phyloP scores from a whole-genome alignment of 2,329 filamentous ascomycete species.

The Proliferodiscus dingleyae region DNA sequence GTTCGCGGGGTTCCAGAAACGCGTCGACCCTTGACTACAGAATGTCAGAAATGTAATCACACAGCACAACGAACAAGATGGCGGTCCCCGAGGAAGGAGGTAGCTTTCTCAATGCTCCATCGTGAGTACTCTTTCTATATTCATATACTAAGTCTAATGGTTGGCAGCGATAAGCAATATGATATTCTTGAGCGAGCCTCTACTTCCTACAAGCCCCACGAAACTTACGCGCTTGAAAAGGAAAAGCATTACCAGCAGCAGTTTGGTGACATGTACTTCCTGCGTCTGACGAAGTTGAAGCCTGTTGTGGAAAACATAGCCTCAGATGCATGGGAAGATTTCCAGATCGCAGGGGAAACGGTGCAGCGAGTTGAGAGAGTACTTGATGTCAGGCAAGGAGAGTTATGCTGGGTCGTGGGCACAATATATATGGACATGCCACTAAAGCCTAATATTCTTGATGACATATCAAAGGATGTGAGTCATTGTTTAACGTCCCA shows the following conservation, averaged over 20 bases:
- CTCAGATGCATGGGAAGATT: conserved; percentile 68
- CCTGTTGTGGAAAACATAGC: conserved; percentile 74
- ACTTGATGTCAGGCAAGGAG: conserved; percentile 89
- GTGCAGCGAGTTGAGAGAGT: conserved; percentile 79
- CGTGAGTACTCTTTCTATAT: conserved; percentile 35
- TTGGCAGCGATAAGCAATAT: conserved; percentile 18
- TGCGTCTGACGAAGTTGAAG: conserved; percentile 83
- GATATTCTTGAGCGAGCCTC: conserved; percentile 45
- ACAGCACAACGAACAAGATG: conserved; percentile 15
- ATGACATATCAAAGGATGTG: conserved; percentile 91
- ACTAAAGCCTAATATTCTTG: conserved; percentile 90
- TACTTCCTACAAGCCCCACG: conserved; percentile 67
- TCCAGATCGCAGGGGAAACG: conserved; percentile 70
- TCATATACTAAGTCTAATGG: conserved; percentile 4
- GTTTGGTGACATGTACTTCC: conserved; percentile 96
- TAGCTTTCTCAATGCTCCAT: conserved; percentile 44
- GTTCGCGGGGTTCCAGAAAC: neutral
- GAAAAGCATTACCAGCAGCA: conserved; percentile 83
- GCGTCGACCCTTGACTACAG: neutral
- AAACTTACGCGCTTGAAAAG: conserved; percentile 68
- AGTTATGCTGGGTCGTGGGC: conserved; percentile 91
- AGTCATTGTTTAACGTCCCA: too few species aligned
- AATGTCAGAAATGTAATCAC: neutral
- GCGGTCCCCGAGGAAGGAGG: conserved; percentile 22
- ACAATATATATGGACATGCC: conserved; percentile 98